Base-by-base conservation (phyloP, 2,329 filamentous ascomycete genomes). In the Calonectria ilicicola region DNA sequence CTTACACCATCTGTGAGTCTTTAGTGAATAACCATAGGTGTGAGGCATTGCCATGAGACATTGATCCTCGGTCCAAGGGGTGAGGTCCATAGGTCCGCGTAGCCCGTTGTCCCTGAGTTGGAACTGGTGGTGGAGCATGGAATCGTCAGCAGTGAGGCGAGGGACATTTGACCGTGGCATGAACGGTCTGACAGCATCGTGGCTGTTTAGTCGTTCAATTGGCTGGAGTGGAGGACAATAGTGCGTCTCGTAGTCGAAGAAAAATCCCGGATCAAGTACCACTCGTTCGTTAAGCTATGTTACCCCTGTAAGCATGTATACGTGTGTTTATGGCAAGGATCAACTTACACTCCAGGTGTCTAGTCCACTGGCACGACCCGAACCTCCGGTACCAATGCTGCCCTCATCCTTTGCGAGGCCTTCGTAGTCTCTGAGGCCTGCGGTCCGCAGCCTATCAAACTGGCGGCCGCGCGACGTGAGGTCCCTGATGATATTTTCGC, bases 1-100 rank as follows among this genome's bases (percentile, higher is more conserved):
- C 74, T 73, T 68, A 74, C 68, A 74, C 75, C 75, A 76, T 6
- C 29, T 42, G 21, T 74, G 74, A 14, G 1, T 62, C 1, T 53
- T 40, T 14, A 73, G 27, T 1, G 72, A 58, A 15, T 73, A 76
- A 3, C 69, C 73, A 1, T 35, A 64, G 0, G 69, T 67, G 19
- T 29, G 26, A 1, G 72, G 65, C 9, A 70, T 29, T 2, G 74
- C 23, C 21, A 73, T 6, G 60, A 73, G 29, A 6, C 72, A 71
- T n/a, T 76, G 56, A 5, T 62, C 35, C 19, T 74, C 65, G 1
- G 62, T 74, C 65, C 65, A 68, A 8, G 46, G 47, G 32, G 49
- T 21, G 9, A 42, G 26, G 21, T 72, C 65, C 10, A 56, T 38
- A 3, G 21, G 14, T 17, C n/a, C 38, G 9, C 32, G 38, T 14